Base-by-base conservation (phyloP, 2,329 filamentous ascomycete genomes). In the Ophiostoma novo-ulmi region DNA sequence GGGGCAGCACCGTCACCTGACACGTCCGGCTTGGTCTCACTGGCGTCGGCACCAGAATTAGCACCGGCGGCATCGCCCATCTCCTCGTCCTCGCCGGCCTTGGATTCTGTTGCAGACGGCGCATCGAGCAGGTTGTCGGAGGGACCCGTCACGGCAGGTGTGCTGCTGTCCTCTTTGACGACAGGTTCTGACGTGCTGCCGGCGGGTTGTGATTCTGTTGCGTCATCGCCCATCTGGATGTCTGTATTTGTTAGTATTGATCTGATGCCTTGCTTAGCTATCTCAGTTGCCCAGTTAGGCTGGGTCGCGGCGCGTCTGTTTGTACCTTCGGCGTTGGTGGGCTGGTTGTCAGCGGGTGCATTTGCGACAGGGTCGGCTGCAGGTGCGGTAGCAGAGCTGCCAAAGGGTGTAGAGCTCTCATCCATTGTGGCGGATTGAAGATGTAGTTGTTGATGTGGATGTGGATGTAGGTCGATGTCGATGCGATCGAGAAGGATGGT, bases 61-160 rank as follows among this genome's bases (percentile, higher is more conserved):
- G 35, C 38, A 38, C 41, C 22, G 5, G 67, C 65, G 6, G 68
- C 87, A 74, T 91, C 91, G 71, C 85, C 89, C 91, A 94, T 94
- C 76, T 94, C 92, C 77, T 93, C 90, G 77, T 95, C 92, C 75
- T 91, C 89, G 73, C 81, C 85, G 73, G 85, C 82, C 70, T 84
- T 85, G 68, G 85, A 83, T 11, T 39, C 63, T 65, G 63, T 38
- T 22, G 63, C 20, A 20, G 63, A 10, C 58, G 89, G 88, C 71
- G 88, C 88, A 82, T 93, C 88, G 75, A 90, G 82, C n/a, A 88
- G 86, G 77, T 89, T 90, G 77, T 90, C 88, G 73, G 81, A 81
- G 67, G 77, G 75, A 71, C 79, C 82, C 73, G 82, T 22, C 72
- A 87, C 84, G 26, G 85, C 87, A 69, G 85, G 83, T 41, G 87